Evolutionary conservation across 2,329 filamentous ascomycete species (phyloP).

Genomic region (Aspergillus quadricinctus): DNA sequence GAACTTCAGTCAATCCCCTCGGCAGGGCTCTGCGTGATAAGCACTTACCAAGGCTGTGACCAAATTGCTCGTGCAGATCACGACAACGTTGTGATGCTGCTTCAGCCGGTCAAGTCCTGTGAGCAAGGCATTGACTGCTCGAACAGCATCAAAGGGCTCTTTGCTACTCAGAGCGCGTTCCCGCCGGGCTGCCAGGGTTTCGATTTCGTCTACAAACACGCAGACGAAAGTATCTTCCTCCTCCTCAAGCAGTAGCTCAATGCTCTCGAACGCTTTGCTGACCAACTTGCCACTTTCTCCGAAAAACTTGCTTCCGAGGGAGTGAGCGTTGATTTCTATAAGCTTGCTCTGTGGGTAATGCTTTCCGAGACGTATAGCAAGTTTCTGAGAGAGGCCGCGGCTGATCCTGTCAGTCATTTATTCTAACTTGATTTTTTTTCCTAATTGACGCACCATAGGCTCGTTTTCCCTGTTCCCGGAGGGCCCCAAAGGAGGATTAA

Average conservation of each 20-base stretch:
- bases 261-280: slow-evolving; percentile 39
- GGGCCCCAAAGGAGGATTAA: slow-evolving; percentile 83
- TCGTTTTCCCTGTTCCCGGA: slow-evolving; percentile 89
- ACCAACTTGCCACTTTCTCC: slow-evolving; percentile 46
- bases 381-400: slow-evolving; percentile 46
- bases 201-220: slow-evolving; percentile 49
- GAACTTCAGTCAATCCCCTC: neutral
- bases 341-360: slow-evolving; percentile 39
- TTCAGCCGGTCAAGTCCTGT: slow-evolving; percentile 45
- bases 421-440: neutral
- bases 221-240: slow-evolving; percentile 41
- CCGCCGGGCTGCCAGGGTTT: slow-evolving; percentile 45
- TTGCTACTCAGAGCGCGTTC: slow-evolving; percentile 36
- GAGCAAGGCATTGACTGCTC: slow-evolving; percentile 49
- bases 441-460: slow-evolving; percentile 14
- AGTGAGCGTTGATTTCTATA: slow-evolving; percentile 45
- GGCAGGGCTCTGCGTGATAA: neutral
- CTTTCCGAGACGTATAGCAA: slow-evolving; percentile 45
- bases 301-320: slow-evolving; percentile 46
- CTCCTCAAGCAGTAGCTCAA: slow-evolving; percentile 32
- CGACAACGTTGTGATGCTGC: slow-evolving; percentile 41
- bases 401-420: slow-evolving; percentile 13
- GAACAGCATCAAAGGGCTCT: slow-evolving; percentile 45
- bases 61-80: slow-evolving; percentile 50
- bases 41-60: slow-evolving; percentile 37